Evolutionary conservation across 1,284 basidiomycete genomes (phyloP), one percentile per base, ranked within the genome.

Genomic region (Prillingera fragicola): DNA sequence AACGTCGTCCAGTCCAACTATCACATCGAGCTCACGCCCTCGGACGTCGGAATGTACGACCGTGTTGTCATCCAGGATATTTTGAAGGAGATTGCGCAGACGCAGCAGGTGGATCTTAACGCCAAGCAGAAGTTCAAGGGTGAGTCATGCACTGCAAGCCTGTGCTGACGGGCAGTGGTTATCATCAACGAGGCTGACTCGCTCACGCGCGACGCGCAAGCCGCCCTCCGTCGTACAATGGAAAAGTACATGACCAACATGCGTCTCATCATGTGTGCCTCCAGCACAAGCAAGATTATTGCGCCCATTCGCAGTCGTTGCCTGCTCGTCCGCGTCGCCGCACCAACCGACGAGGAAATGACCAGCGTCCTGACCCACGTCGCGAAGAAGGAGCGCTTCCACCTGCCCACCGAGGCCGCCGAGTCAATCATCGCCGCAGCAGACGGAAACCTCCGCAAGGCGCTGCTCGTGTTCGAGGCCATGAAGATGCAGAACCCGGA

Each of bases 201-300:
- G 0, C 78, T 98, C 35, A 84, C 89, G 12, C 83, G 92, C 54
- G 94, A 98, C 73, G 94, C 94, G 0, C 94, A 98, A 75, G 91
- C 94, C 1, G 94, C 94, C 5, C 78, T 99, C 33, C 84, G 95
- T 61, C 80, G 95, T 47, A 98, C 94, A 3, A 99, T 98, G 94
- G 94, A 99, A 63, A 94, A 97, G 71, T 98, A 96, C 75, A 97
- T 96, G 87, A 83, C 82, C 37, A 98, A 97, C 69, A 80, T 99
- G 79, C 83, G 95, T 35, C 82, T 99, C 55, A 94, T 99, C 59
- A 80, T 99, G 10, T 97, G 94, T 68, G 90, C 94, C n/a, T 95
- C 90, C 70, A 92, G 87, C 65, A 97, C 95, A 3, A 87, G 86
- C 64, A 86, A 87, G 59, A 85, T 99, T 52, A 98, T 99, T 63